These are phyloP conservation scores for Pelargonium citronellum DNA, from an alignment of 441 rosid genomes.

Conservation along the genomic window DNA sequence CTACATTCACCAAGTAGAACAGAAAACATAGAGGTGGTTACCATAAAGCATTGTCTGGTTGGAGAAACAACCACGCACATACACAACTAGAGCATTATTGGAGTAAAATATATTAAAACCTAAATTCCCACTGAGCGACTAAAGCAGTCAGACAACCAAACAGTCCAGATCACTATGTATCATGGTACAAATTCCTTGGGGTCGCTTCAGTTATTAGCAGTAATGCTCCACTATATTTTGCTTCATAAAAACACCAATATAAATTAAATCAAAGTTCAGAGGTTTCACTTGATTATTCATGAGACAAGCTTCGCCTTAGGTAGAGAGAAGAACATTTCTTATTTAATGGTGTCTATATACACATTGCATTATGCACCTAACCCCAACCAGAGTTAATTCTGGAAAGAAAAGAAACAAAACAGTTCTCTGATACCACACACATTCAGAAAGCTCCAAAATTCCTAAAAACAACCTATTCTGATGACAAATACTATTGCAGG, in stretches of 20 bases:
- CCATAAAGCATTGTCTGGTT: not conserved
- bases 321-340: not conserved
- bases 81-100: not conserved
- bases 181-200: not conserved
- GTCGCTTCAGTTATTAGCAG: not conserved
- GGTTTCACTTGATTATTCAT: not conserved
- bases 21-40: constrained; percentile 3
- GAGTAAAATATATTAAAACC: not conserved
- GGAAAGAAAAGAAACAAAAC: not conserved
- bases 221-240: not conserved
- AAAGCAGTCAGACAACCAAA: not conserved
- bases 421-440: not conserved
- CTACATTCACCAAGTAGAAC: constrained; percentile 34
- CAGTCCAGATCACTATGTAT: not conserved
- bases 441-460: not conserved
- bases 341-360: not conserved
- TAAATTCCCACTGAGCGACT: too few species aligned
- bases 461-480: not conserved
- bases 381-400: not conserved
- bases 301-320: not conserved
- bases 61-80: not conserved
- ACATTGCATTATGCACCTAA: not conserved
- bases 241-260: not conserved
- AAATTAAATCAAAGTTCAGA: not conserved
- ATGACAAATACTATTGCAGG: not conserved